Evolutionary conservation across 805 yeast genomes (phyloP).

Genomic region (Wickerhamiella cacticola): DNA sequence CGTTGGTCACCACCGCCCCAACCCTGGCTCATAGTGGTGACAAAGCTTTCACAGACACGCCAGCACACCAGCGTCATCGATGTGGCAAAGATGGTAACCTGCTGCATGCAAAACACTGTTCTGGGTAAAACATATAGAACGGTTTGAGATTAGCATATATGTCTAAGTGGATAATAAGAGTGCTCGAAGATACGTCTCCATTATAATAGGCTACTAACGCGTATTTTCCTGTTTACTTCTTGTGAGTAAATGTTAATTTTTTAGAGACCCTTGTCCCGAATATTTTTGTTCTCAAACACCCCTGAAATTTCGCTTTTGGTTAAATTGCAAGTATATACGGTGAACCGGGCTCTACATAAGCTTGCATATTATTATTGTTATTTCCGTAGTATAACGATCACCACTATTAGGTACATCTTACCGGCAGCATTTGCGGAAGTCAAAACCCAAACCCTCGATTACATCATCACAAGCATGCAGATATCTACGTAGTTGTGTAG

Average conservation of each 20-base stretch:
- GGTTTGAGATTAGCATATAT: neutral
- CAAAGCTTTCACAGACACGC: neutral
- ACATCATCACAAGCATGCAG: neutral
- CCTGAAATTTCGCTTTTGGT: too few relatives aligned
- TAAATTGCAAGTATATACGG: too few relatives aligned
- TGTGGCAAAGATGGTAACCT: neutral
- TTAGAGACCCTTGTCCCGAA: neutral
- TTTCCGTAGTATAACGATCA: too few relatives aligned
- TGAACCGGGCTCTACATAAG: too few relatives aligned
- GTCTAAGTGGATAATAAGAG: too few relatives aligned
- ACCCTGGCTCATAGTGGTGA: neutral
- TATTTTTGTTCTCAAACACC: neutral
- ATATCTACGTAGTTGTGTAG: neutral
- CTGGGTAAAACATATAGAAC: neutral
- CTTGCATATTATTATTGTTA: too few relatives aligned
- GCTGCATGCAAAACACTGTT: neutral
- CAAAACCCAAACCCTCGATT: neutral
- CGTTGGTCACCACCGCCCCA: neutral
- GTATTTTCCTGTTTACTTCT: too few relatives aligned
- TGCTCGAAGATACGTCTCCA: too few relatives aligned
- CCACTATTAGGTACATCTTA: too few relatives aligned
- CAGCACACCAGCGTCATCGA: neutral
- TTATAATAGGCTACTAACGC: too few relatives aligned
- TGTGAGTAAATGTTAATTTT: too few relatives aligned
- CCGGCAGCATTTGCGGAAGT: neutral